Evolutionary conservation across 2,329 filamentous ascomycete species (phyloP), one percentile per base, ranked within the genome.

Genomic region (Calonectria honghensis): DNA sequence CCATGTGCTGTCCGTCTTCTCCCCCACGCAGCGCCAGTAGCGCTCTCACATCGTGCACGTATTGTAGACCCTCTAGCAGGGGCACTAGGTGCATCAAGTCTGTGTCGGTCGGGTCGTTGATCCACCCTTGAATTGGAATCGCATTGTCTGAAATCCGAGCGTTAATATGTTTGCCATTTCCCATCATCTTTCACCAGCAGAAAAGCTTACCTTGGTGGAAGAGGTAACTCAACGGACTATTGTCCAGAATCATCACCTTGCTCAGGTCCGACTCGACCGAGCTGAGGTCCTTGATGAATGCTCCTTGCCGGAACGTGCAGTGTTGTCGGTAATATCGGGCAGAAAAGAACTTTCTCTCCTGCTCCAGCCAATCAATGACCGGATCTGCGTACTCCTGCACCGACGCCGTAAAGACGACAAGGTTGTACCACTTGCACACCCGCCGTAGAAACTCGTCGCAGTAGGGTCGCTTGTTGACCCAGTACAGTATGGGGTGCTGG

Each of bases 381-480:
- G 97, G 97, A 85, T 99, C 97, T 72, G 97, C 97, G 82, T 99
- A 99, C 85, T 99, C 97, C 84, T 99, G 97, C 48, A 99, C 97
- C 27, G 96, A 98, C 3, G 97, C 97, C 13, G 97, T 99, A 85
- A 99, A 99, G 61, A 98, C 90, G 67, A 99, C 95, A 20, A 99
- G 89, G 83, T 98, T 98, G 87, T 97, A 99, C 97, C 97, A 99
- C 87, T 98, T 98, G 89, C 93, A 96, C 61, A 98, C 92, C 89
- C 97, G 83, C 81, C 96, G 94, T 82, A 99, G 86, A 83, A 99
- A 99, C 80, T 98, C 96, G 85, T 99, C 97, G 85, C 97, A 99
- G 83, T 97, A 94, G 45, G 97, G 97, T 77, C 97, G 93, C 86
- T 99, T 98, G 87, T 99, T 97, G 67, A 99, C 97, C 88, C 98